Base-by-base conservation (phyloP, 2,329 filamentous ascomycete genomes). In the Colletotrichum eremochloae region DNA sequence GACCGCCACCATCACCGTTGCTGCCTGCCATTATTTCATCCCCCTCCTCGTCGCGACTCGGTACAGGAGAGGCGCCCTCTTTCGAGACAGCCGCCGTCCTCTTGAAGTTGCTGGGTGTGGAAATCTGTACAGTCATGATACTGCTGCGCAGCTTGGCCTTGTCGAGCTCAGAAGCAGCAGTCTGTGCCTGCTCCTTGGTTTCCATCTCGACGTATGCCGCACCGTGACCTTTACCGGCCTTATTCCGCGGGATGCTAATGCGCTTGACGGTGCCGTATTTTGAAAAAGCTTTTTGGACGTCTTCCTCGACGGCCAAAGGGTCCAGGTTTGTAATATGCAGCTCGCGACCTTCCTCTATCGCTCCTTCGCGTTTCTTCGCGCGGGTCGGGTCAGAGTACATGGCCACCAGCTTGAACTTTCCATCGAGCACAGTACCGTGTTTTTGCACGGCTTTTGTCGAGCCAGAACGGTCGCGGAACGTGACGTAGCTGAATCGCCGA, bases 401-500 rank as follows among this genome's bases (percentile, higher is more conserved):
- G 11, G 90, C 93, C 52, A 91, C 82, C 0, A 99, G 86, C 75
- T 88, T 91, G 76, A 91, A 91, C 38, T 89, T 88, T 36, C 90
- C 90, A 33, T 92, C 92, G 0, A 97, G 82, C 31, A 91, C 80
- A 68, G 87, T 91, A 36, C 92, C 92, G 78, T 98, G 88, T 61
- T 97, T 88, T 71, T 89, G 84, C 0, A 91, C 92, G 1, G 95
- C 95, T 61, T 89, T 90, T 50, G 90, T 86, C 0, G 95, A 94
- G 64, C 89, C 88, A n/a, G 87, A 86, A 3, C 88, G 82, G 42
- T 90, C 90, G 60, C 91, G 88, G 80, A 98, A 98, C n/a, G 97
- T 94, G 8, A 98, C 87, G 81, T 99, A 99, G 84, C 95, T 98
- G 84, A 99, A 99, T 33, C 96, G 92, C 42, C 96, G 93, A 76